Percentiles rank a stretch among this genome's conserved stretches.
These are phyloP conservation scores for Ascobolus immersus DNA, from an alignment of 495 filamentous ascomycete genomes.

Conservation along the genomic window DNA sequence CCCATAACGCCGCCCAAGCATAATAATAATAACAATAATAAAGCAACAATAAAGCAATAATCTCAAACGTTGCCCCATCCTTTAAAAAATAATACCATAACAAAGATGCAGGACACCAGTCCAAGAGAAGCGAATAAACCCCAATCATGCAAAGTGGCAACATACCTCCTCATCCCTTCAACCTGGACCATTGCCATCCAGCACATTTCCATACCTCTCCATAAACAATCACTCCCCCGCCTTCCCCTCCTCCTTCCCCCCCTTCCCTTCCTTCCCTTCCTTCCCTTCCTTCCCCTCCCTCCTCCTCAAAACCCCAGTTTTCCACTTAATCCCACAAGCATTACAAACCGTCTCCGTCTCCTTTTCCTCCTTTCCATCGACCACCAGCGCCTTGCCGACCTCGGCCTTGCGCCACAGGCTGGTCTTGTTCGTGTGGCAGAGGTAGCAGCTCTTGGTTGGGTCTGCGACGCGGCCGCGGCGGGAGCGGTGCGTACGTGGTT, in stretches of 20 bases:
- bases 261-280: not conserved
- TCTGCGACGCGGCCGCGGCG: constrained; percentile 16
- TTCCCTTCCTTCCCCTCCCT: not conserved
- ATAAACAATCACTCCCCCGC: not conserved
- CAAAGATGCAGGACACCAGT: no score
- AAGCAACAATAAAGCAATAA: no score
- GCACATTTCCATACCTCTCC: not conserved
- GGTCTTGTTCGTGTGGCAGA: constrained; percentile 15
- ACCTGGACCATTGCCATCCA: no score
- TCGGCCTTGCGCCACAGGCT: constrained; percentile 16
- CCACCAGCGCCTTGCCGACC: constrained; percentile 14
- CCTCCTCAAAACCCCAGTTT: constrained; percentile 6
- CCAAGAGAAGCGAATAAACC: no score
- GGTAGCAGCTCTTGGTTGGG: constrained; percentile 14
- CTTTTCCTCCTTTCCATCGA: constrained; percentile 15
- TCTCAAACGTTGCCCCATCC: no score
- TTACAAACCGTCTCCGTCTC: constrained; percentile 17
- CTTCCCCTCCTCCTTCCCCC: not conserved
- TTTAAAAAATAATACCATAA: no score
- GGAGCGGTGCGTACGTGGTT: constrained; percentile 12
- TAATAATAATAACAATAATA: no score
- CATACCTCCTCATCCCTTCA: no score
- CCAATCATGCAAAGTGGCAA: no score
- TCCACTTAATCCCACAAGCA: constrained; percentile 16
- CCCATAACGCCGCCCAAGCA: no score